A percentile compares a stretch with the other conserved stretches of the same genome.
Evolutionary conservation across 805 yeast genomes (phyloP).

Genomic region (Kazachstania viticola): DNA sequence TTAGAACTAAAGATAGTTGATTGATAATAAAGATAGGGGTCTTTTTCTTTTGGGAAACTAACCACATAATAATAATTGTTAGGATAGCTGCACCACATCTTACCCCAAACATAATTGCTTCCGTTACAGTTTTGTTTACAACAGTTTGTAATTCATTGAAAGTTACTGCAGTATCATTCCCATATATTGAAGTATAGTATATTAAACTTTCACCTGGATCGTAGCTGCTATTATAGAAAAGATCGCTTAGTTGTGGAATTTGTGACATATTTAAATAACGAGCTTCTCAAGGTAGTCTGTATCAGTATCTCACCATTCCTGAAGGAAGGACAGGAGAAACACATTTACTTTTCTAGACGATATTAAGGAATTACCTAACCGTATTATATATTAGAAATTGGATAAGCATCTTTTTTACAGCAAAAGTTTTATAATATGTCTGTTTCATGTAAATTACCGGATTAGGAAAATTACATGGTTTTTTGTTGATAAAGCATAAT

Average conservation of each 20-base stretch:
- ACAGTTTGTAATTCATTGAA: constrained; percentile 34
- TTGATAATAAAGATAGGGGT: constrained; percentile 71
- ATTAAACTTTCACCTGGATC: constrained; percentile 20
- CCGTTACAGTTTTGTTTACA: constrained; percentile 25
- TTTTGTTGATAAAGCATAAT: background rate
- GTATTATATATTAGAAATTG: too few relatives aligned
- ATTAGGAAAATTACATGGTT: constrained; percentile 13
- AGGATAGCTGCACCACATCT: constrained; percentile 45
- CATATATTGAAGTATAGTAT: constrained; percentile 34
- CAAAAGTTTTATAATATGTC: background rate
- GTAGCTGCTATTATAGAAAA: constrained; percentile 15
- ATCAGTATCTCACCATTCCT: too few relatives aligned
- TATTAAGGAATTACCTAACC: too few relatives aligned
- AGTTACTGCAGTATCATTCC: constrained; percentile 25
- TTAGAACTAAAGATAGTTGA: constrained; percentile 42
- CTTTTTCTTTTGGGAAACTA: constrained; percentile 39
- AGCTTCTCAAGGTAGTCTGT: too few relatives aligned
- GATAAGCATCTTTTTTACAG: too few relatives aligned
- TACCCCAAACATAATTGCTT: constrained; percentile 41
- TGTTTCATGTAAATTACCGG: constrained; percentile 15
- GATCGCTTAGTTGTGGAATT: too few relatives aligned
- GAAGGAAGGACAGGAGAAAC: too few relatives aligned
- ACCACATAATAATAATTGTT: constrained; percentile 35
- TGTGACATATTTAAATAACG: too few relatives aligned
- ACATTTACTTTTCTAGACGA: too few relatives aligned